phyloP scores from a whole-genome alignment of 306 rosid species.

The Malus sylvestris region DNA sequence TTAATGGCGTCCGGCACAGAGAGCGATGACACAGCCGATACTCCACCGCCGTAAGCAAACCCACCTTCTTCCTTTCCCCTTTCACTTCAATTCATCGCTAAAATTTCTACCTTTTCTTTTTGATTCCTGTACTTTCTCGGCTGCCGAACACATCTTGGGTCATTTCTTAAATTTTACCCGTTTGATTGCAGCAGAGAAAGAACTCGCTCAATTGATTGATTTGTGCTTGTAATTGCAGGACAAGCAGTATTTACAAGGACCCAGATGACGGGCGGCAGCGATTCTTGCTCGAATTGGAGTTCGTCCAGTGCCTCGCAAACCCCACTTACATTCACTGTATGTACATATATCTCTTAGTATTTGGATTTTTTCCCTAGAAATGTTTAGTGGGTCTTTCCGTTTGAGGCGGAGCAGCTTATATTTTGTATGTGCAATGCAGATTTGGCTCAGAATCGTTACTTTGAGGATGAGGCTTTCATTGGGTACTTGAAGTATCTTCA shows the following conservation, averaged over 20 bases:
- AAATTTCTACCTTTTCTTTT: background rate
- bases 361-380: background rate
- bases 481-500: constrained; percentile 93
- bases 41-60: constrained; percentile 42
- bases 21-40: constrained; percentile 31
- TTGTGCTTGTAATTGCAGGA: constrained; percentile 31
- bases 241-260: constrained; percentile 64
- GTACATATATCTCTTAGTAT: background rate
- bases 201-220: background rate
- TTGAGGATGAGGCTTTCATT: constrained; percentile 94
- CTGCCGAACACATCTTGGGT: background rate
- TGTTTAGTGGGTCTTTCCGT: background rate
- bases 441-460: constrained; percentile 91
- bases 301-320: constrained; percentile 87
- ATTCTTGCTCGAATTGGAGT: constrained; percentile 89
- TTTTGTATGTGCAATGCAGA: constrained; percentile 35
- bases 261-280: constrained; percentile 91
- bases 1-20: constrained; percentile 52
- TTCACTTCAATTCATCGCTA: background rate
- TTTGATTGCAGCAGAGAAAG: background rate
- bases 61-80: background rate
- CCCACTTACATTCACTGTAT: constrained; percentile 92
- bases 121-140: background rate
- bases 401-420: constrained; percentile 5
- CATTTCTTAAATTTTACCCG: background rate